Evolutionary conservation across 768 basidiomycete genomes (phyloP), one percentile per base, ranked within the genome.

Genomic region (Rhizopogon vinicolor): DNA sequence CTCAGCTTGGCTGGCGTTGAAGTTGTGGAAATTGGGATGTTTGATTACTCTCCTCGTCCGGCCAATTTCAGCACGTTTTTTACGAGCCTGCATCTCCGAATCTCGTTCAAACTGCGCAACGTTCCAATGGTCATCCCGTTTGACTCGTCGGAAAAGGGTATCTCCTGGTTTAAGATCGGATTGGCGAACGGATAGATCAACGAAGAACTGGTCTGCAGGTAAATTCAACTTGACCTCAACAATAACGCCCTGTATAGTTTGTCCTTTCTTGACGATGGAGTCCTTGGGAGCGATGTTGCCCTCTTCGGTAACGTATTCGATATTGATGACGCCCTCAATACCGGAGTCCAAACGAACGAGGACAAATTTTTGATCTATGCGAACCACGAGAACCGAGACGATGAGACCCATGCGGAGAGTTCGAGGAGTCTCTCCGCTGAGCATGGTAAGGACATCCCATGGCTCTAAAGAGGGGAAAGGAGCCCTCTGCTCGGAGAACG

Each of bases 11-110:
- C 80, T 75, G 7, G 91, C 85, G 60, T 92, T 95, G 78, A 96
- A 86, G 65, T 97, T 93, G 67, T 95, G 91, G 82, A 98, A 99
- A 70, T 96, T 94, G 2, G 96, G 97, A 69, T 99, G 97, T 68
- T 98, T 93, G 75, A 99, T 91, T 52, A 96, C 85, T 25, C 96
- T 79, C 57, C 92, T 83, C 37, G 85, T 82, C 58, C 82, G 80
- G 62, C 91, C 89, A 8, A 84, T 86, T 64, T 93, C 89, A 1
- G 90, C 85, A 45, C 91, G 78, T 75, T 93, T 95, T 74, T 91
- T 95, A 60, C 91, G 81, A 22, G 80, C 82, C 58, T 88, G 74
- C 60, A 91, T 73, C 58, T 93, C 89, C 60, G 73, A 69, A 65
- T 94, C 89, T 57, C 82, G 83, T 29, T 84, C 80, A 61, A 79